A percentile compares a stretch with the other conserved stretches of the same genome.
phyloP scores from a whole-genome alignment of 2,329 filamentous ascomycete genomes.

The Beauveria australis region DNA sequence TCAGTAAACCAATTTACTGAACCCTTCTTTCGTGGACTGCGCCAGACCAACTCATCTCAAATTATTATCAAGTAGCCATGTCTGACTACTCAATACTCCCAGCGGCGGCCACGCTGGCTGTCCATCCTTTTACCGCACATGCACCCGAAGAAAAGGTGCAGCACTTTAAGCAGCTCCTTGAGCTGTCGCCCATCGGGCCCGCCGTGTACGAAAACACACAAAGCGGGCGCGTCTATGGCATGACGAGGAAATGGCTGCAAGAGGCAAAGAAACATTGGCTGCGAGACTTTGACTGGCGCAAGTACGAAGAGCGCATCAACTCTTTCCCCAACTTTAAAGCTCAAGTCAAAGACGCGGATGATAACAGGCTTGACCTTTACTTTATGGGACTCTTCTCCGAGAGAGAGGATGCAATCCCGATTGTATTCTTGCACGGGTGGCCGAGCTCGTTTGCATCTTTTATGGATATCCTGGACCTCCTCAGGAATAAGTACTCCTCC shows the following conservation, averaged over 20 bases:
- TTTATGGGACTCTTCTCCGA: slow-evolving; percentile 48
- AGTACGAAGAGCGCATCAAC: slow-evolving; percentile 30
- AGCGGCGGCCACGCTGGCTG: not conserved
- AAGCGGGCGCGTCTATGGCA: slow-evolving; percentile 33
- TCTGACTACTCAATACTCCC: slow-evolving; percentile 9
- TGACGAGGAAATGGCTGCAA: slow-evolving; percentile 37
- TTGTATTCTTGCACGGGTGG: slow-evolving; percentile 49
- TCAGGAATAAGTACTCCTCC: slow-evolving; percentile 39
- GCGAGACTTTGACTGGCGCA: slow-evolving; percentile 38
- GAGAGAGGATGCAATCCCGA: slow-evolving; percentile 38
- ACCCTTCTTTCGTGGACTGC: not conserved
- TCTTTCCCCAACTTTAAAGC: slow-evolving; percentile 39
- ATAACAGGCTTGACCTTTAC: slow-evolving; percentile 34
- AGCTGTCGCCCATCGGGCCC: slow-evolving; percentile 39
- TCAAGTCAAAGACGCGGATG: slow-evolving; percentile 27
- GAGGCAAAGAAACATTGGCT: slow-evolving; percentile 34
- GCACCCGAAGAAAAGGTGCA: slow-evolving; percentile 34
- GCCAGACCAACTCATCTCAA: not conserved
- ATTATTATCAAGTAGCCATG: not conserved
- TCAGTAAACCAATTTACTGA: not conserved
- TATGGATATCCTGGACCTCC: slow-evolving; percentile 37
- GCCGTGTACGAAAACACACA: slow-evolving; percentile 39
- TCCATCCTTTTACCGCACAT: slow-evolving; percentile 29
- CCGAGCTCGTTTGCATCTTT: slow-evolving; percentile 48
- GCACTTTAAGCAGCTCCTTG: slow-evolving; percentile 37